A percentile compares a stretch with the other conserved stretches of the same genome.
phyloP scores from a whole-genome alignment of 2,329 filamentous ascomycete species.

The Fusarium setosum region DNA sequence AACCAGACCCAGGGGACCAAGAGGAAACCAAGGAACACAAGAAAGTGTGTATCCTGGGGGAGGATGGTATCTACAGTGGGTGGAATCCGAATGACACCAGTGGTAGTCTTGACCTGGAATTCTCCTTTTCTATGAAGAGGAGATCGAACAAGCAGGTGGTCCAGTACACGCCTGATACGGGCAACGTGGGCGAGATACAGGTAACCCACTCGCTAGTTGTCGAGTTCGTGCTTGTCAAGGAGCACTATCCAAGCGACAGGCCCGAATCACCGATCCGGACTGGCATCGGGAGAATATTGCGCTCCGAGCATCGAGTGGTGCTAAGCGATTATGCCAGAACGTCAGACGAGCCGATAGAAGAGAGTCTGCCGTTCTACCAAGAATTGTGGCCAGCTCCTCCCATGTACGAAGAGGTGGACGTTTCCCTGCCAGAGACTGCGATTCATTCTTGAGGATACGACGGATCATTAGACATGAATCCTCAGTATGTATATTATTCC shows the following conservation, averaged over 20 bases:
- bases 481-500: background rate
- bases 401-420: background rate
- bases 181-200: constrained; percentile 77
- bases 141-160: constrained; percentile 45
- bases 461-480: background rate
- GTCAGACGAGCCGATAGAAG: background rate
- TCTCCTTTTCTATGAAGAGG: constrained; percentile 66
- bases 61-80: constrained; percentile 81
- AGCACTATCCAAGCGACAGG: constrained; percentile 79
- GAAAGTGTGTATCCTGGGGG: constrained; percentile 79
- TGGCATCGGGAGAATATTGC: constrained; percentile 86
- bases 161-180: constrained; percentile 80
- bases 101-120: constrained; percentile 67
- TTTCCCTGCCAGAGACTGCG: background rate
- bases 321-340: constrained; percentile 70
- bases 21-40: constrained; percentile 47
- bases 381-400: constrained; percentile 9
- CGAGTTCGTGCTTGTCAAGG: constrained; percentile 92
- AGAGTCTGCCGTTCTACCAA: constrained; percentile 16
- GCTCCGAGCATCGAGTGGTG: constrained; percentile 86
- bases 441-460: background rate
- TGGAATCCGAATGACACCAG: constrained; percentile 78
- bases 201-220: constrained; percentile 87
- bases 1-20: fast-evolving
- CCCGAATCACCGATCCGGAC: constrained; percentile 79